Evolutionary conservation across 169 alveolate genomes (phyloP).

Genomic region (Babesia caballi): DNA sequence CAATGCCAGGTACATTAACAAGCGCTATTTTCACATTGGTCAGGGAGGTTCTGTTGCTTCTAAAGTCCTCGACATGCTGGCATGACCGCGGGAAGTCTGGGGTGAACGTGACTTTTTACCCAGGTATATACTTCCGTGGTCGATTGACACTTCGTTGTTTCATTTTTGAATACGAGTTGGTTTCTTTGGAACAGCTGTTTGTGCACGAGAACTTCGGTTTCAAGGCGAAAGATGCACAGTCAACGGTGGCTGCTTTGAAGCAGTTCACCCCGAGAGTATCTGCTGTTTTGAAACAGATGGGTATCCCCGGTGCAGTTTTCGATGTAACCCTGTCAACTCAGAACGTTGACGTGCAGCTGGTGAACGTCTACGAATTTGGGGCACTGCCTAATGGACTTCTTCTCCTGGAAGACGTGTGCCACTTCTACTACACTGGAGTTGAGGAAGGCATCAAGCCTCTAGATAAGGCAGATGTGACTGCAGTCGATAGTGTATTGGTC

Average conservation of each 20-base stretch:
- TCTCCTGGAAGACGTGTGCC: constrained; percentile 23
- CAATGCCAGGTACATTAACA: constrained; percentile 13
- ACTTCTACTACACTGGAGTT: constrained; percentile 22
- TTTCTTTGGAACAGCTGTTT: constrained; percentile 42
- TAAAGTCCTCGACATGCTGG: constrained; percentile 57
- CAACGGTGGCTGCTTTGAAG: constrained; percentile 3
- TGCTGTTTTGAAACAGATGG: background rate
- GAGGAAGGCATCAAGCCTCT: background rate
- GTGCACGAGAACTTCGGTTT: constrained; percentile 41
- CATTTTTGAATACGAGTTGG: constrained; percentile 8
- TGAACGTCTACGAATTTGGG: background rate
- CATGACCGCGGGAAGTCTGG: background rate
- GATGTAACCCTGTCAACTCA: constrained; percentile 12
- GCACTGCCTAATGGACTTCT: background rate
- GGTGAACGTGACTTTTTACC: constrained; percentile 4
- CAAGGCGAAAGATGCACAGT: constrained; percentile 9
- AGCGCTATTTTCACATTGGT: background rate
- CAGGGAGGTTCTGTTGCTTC: constrained; percentile 51
- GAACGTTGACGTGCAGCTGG: background rate
- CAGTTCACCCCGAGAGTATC: background rate
- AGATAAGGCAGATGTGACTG: background rate
- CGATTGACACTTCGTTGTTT: constrained; percentile 16
- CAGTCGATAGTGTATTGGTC: constrained; percentile 3
- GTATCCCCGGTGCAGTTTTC: background rate
- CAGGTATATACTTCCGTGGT: background rate